phyloP scores from a whole-genome alignment of 2,329 filamentous ascomycete species.

The Fusarium camptoceras region DNA sequence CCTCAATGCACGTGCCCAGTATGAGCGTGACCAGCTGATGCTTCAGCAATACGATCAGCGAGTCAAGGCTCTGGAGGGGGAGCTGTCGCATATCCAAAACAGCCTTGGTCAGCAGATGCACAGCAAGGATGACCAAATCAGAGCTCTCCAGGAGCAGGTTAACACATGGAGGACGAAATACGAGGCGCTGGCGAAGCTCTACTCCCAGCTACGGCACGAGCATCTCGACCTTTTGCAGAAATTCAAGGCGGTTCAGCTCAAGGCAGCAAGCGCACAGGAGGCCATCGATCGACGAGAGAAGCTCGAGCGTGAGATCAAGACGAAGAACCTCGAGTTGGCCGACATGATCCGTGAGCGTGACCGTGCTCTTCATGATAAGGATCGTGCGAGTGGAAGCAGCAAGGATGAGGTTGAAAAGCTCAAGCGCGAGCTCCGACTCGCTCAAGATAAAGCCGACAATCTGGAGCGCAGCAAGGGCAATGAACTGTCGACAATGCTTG shows the following conservation, averaged over 20 bases:
- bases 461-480: slow-evolving; percentile 93
- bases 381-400: slow-evolving; percentile 85
- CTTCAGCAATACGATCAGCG: slow-evolving; percentile 95
- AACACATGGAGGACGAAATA: slow-evolving; percentile 99
- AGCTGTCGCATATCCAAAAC: slow-evolving; percentile 82
- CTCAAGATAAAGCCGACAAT: slow-evolving; percentile 90
- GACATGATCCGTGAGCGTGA: slow-evolving; percentile 99
- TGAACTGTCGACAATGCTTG: slow-evolving; percentile 92
- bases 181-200: slow-evolving; percentile 94
- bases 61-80: slow-evolving; percentile 91
- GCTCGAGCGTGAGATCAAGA: slow-evolving; percentile 97
- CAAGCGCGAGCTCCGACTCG: slow-evolving; percentile 91
- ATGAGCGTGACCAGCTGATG: slow-evolving; percentile 97
- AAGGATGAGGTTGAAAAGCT: slow-evolving; percentile 96
- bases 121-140: slow-evolving; percentile 95
- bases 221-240: slow-evolving; percentile 95
- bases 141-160: slow-evolving; percentile 92
- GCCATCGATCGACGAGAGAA: slow-evolving; percentile 95
- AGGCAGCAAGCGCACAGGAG: slow-evolving; percentile 96
- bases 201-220: slow-evolving; percentile 94
- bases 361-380: slow-evolving; percentile 91
- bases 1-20: slow-evolving; percentile 91
- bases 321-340: slow-evolving; percentile 97
- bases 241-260: slow-evolving; percentile 95
- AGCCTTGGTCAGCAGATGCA: slow-evolving; percentile 86